Evolutionary conservation across 805 yeast genomes (phyloP).

Genomic region (Yarrowia sp.): DNA sequence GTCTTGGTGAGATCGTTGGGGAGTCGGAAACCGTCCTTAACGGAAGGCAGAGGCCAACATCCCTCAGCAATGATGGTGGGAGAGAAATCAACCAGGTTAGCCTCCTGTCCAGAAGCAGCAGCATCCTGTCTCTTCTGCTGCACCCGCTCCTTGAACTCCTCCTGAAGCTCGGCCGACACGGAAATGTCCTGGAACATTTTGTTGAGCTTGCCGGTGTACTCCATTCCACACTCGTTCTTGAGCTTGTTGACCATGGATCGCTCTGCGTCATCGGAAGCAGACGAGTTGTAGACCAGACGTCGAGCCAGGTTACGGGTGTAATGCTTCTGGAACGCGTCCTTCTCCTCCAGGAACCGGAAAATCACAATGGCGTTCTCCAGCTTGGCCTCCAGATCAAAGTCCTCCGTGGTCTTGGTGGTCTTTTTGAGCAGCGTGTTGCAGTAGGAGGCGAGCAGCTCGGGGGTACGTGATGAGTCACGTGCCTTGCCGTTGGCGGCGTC

Average conservation of each 20-base stretch:
- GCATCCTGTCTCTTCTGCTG: slow-evolving; percentile 37
- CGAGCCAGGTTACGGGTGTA: slow-evolving; percentile 87
- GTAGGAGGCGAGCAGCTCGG: slow-evolving; percentile 87
- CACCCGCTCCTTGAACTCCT: slow-evolving; percentile 51
- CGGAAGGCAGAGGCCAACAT: slow-evolving; percentile 76
- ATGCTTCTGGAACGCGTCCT: slow-evolving; percentile 91
- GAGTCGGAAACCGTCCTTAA: slow-evolving; percentile 51
- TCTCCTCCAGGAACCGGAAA: slow-evolving; percentile 85
- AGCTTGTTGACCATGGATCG: slow-evolving; percentile 79
- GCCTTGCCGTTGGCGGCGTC: slow-evolving; percentile 40
- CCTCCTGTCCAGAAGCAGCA: slow-evolving; percentile 37
- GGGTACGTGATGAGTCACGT: slow-evolving; percentile 63
- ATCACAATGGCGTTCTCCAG: slow-evolving; percentile 83
- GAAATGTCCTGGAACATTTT: slow-evolving; percentile 95
- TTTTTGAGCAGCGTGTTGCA: slow-evolving; percentile 80
- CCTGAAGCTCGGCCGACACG: slow-evolving; percentile 72
- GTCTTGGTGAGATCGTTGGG: slow-evolving; percentile 68
- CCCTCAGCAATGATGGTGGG: slow-evolving; percentile 82
- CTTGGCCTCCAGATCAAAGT: slow-evolving; percentile 61
- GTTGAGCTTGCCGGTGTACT: slow-evolving; percentile 89
- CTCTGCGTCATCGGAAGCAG: slow-evolving; percentile 81
- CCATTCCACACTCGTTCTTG: slow-evolving; percentile 85
- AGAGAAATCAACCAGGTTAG: slow-evolving; percentile 52
- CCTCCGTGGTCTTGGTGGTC: slow-evolving; percentile 60
- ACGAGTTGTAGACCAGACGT: slow-evolving; percentile 81